Percentiles rank a stretch among this genome's conserved stretches.
Evolutionary conservation across 768 basidiomycete species (phyloP).

Genomic region (Dioszegia crocea): DNA sequence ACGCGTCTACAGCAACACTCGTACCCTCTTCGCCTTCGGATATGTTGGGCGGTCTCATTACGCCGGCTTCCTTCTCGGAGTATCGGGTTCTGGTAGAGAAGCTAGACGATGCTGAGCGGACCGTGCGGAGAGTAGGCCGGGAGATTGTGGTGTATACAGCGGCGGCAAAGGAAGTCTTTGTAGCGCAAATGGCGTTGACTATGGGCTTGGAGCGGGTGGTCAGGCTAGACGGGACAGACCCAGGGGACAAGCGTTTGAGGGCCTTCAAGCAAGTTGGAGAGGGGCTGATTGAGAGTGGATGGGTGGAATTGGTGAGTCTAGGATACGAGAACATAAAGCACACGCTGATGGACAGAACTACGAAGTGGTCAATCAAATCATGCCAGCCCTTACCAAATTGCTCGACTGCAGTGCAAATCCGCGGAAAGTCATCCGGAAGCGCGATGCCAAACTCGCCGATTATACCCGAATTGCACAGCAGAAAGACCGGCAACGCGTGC

Average conservation of each 20-base stretch:
- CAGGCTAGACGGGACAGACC: constrained; percentile 40
- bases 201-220: constrained; percentile 38
- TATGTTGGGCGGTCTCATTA: background rate
- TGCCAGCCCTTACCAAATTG: constrained; percentile 42
- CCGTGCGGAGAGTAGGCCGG: constrained; percentile 39
- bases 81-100: constrained; percentile 15
- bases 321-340: no score
- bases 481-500: constrained; percentile 17
- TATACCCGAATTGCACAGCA: constrained; percentile 38
- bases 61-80: background rate
- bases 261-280: constrained; percentile 39
- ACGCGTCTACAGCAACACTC: background rate
- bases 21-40: constrained; percentile 5
- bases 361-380: constrained; percentile 40
- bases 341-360: constrained; percentile 28
- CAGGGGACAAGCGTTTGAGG: constrained; percentile 39
- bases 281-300: constrained; percentile 28
- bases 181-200: constrained; percentile 30
- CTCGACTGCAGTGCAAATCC: constrained; percentile 42
- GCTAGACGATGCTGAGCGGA: constrained; percentile 33
- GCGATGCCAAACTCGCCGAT: constrained; percentile 37
- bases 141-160: constrained; percentile 40
- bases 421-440: constrained; percentile 36
- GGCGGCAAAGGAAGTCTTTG: constrained; percentile 38
- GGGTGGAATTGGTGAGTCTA: constrained; percentile 38